These are phyloP conservation scores for Rosa hybrid DNA, from an alignment of 331 rosid genomes.

Conservation along the genomic window DNA sequence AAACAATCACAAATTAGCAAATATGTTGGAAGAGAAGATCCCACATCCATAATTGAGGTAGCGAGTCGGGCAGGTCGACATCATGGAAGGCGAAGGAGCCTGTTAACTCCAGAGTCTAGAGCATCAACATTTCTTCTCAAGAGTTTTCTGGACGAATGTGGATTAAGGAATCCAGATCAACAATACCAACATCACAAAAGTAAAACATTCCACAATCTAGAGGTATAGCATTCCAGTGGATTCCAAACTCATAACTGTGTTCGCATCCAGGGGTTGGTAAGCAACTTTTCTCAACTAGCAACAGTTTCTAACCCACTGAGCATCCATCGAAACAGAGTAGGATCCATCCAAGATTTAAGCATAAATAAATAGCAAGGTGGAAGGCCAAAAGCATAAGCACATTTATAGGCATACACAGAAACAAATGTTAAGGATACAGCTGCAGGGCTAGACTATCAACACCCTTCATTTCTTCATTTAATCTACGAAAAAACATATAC, in stretches of 20 bases:
- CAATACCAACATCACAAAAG: neutral
- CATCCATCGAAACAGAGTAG: neutral
- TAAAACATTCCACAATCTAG: neutral
- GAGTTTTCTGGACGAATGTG: conserved; percentile 54
- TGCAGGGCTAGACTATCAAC: conserved; percentile 61
- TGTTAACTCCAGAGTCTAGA: conserved; percentile 76
- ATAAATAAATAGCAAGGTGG: conserved; percentile 15
- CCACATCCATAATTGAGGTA: conserved; percentile 11
- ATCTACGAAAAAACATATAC: conserved; percentile 42
- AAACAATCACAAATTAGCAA: neutral
- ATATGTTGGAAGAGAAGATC: neutral
- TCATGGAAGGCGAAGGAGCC: conserved; percentile 69
- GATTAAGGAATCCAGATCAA: conserved; percentile 50
- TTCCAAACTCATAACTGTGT: neutral
- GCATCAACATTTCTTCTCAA: conserved; percentile 73
- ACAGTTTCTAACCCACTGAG: neutral
- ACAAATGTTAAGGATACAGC: conserved; percentile 61
- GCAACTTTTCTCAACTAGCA: neutral
- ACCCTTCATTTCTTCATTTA: conserved; percentile 88
- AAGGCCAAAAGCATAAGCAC: neutral
- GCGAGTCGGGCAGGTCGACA: neutral
- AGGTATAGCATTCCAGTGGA: neutral
- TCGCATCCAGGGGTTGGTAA: neutral
- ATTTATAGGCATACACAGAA: neutral
- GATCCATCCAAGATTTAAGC: neutral